Evolutionary conservation across 78 protist genomes (phyloP).

Genomic region (Protostelium mycophagum): DNA sequence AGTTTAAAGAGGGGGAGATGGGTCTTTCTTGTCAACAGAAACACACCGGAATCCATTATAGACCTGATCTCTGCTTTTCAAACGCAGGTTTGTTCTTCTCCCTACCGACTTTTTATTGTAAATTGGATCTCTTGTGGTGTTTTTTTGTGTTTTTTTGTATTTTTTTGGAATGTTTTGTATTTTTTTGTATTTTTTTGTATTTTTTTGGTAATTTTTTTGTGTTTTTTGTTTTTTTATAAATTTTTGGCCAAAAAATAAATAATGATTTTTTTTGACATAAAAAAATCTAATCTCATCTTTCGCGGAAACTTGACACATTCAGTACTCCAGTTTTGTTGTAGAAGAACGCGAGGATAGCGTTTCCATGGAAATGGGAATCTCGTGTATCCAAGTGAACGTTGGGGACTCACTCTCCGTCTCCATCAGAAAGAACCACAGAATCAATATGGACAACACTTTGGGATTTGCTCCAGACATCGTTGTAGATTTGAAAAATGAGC

Average conservation of each 20-base stretch:
- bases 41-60: not conserved
- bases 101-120: not conserved
- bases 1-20: not conserved
- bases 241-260: no score
- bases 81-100: not conserved
- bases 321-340: not conserved
- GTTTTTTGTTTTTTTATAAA: no score
- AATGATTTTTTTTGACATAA: no score
- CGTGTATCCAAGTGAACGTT: not conserved
- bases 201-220: no score
- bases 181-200: no score
- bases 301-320: not conserved
- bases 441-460: not conserved
- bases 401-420: not conserved
- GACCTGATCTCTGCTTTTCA: not conserved
- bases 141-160: no score
- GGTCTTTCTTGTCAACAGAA: not conserved
- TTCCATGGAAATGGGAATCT: not conserved
- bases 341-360: not conserved
- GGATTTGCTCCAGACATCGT: not conserved
- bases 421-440: not conserved
- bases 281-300: no score
- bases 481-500: not conserved
- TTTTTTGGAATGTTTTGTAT: no score
- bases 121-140: no score